Conservation (phyloP, 1,139 yeast species). For the Diutina scorzettiae region DNA sequence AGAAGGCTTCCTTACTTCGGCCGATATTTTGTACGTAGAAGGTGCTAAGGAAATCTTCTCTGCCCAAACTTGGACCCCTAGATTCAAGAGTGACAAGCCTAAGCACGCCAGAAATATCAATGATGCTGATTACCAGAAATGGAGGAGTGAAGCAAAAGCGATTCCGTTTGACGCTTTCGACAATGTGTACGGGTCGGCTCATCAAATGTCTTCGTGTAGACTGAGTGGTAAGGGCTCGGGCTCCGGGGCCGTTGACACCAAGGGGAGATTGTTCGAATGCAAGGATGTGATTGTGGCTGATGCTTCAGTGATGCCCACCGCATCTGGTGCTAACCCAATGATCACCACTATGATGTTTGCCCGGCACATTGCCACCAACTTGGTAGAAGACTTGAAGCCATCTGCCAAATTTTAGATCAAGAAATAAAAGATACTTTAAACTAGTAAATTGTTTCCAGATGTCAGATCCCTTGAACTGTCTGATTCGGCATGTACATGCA, state of each 20-base stretch:
- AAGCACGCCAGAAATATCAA: conserved; percentile 27
- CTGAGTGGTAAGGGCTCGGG: conserved; percentile 39
- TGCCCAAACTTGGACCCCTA: conserved; percentile 27
- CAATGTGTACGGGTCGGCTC: conserved; percentile 39
- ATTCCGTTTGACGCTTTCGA: conserved; percentile 17
- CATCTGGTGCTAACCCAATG: conserved; percentile 52
- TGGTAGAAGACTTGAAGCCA: conserved; percentile 24
- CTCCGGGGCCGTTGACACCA: conserved; percentile 36
- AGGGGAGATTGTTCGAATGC: conserved; percentile 43
- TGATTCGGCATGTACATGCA: too few species aligned
- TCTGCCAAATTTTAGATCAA: conserved; percentile 18
- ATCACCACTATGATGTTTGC: conserved; percentile 31
- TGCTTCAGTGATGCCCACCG: conserved; percentile 45
- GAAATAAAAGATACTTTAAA: too few species aligned
- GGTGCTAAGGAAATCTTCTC: conserved; percentile 38
- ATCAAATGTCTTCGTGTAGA: conserved; percentile 50
- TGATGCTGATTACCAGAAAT: conserved; percentile 35
- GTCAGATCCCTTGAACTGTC: too few species aligned
- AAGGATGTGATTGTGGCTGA: conserved; percentile 44
- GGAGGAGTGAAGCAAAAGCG: conserved; percentile 25
- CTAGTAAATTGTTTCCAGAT: too few species aligned
- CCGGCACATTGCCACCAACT: conserved; percentile 23
- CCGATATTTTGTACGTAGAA: conserved; percentile 38
- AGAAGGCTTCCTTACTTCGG: conserved; percentile 27
- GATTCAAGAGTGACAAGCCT: conserved; percentile 29